Evolutionary conservation across 2,329 filamentous ascomycete species (phyloP).

Genomic region (Claviceps pazoutovae): DNA sequence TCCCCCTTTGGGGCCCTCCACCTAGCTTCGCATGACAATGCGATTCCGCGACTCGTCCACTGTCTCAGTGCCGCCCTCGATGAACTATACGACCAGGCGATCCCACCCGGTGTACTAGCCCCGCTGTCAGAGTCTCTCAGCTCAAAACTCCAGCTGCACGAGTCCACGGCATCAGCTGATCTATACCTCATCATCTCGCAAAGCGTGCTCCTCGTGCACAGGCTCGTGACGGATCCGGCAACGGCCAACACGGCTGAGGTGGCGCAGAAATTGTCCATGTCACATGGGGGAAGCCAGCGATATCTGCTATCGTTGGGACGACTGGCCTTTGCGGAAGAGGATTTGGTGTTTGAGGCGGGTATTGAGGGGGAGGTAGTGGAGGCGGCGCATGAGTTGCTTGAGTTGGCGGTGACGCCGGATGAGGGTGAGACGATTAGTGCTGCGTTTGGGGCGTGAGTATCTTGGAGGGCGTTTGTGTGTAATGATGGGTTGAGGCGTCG

Average conservation of each 20-base stretch:
- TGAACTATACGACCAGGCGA: conserved; percentile 49
- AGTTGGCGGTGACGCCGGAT: conserved; percentile 68
- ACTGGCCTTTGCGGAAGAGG: conserved; percentile 72
- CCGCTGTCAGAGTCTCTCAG: conserved; percentile 7
- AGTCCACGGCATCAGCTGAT: conserved; percentile 11
- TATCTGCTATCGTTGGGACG: conserved; percentile 70
- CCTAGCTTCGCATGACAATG: conserved; percentile 53
- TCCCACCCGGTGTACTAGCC: conserved; percentile 27
- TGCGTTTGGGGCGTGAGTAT: conserved; percentile 23
- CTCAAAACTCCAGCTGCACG: conserved; percentile 4
- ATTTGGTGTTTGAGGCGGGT: conserved; percentile 59
- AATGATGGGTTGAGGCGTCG: neutral
- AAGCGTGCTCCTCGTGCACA: conserved; percentile 36
- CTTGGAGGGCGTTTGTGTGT: neutral
- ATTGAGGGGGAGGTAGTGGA: conserved; percentile 68
- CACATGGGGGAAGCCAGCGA: conserved; percentile 63
- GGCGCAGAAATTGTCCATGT: conserved; percentile 53
- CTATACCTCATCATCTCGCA: conserved; percentile 35
- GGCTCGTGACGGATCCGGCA: conserved; percentile 33
- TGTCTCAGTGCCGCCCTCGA: conserved; percentile 53
- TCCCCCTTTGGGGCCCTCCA: conserved; percentile 49
- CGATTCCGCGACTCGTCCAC: conserved; percentile 61
- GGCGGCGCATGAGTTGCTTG: conserved; percentile 68
- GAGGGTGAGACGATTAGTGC: conserved; percentile 33
- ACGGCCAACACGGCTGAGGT: conserved; percentile 43